Base-by-base conservation (phyloP, 129 eudicot species). In the Artemisia tridentata region DNA sequence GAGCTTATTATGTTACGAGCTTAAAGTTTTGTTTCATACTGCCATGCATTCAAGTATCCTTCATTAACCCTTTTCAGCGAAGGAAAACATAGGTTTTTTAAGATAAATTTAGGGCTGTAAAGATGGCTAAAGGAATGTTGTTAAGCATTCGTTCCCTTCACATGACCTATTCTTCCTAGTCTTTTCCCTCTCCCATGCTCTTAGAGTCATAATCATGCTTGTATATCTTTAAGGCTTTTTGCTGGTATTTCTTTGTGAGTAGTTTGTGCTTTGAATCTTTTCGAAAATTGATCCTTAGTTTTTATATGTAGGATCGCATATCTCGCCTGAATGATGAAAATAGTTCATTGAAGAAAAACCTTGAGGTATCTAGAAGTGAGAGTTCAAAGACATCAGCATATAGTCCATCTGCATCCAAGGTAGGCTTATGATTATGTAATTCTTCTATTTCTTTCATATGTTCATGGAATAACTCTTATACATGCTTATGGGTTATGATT, bases 311-410 rank as follows among this genome's bases (percentile, higher is more conserved):
- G 99, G 96, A 89, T 63, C 86, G 73, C 50, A 84, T 93, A 31
- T 75, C 82, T 50, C 84, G 80, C 54, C 59, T 93, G 80, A 77
- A 82, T 80, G 92, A 90, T 75, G 99, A 93, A 87, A 93, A 87
- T 67, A 81, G 84, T 61, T 85, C 82, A 18, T 74, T 93, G 80
- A 93, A 90, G 77, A 86, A 85, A 79, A 93, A 82, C 59, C 80
- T 93, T 18, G 82, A 72, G 76, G 80, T 88, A 64, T 75, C 88
- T 27, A 85, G 82, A 86, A 82, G 58, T 14, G 90, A 85, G 74
- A 71, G 80, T 82, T 62, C 72, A 16, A 75, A 79, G 69, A 25
- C 71, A 16, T 72, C 82, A 19, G 21, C 82, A 49, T 81, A 51
- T 63, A 74, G 89, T 73, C 58, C 74, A 11, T 64, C 77, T 65